Base-by-base conservation (phyloP, 2,329 filamentous ascomycete genomes). In the Aspergillus fijiensis region DNA sequence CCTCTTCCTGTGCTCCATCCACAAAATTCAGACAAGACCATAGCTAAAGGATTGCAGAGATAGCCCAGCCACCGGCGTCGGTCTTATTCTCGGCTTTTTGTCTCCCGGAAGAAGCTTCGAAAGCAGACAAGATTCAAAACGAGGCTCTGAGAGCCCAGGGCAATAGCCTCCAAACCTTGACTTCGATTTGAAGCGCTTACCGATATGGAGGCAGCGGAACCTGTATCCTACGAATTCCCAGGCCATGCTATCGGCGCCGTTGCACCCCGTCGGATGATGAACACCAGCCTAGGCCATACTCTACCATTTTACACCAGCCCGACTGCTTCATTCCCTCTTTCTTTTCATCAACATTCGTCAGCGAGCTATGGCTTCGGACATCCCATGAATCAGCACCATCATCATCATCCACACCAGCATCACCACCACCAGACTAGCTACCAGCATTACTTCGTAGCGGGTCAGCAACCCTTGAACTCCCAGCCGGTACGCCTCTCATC, bases 141-240 rank as follows among this genome's bases (percentile, higher is more conserved):
- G 23, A 50, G 42, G n/a, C 23, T 31, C 11, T 55, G 27, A 16
- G 5, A 48, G 53, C 12, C 19, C n/a, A 21, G 25, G 16, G 16
- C 23, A 33, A 45, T 14, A 29, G 27, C 21, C 33, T 33, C 14
- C 42, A 35, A 33, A 31, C 39, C 25, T 25, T 33, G 51, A 29
- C n/a, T 49, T 53, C 35, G 10, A 49, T 52, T 55, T 14, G 21
- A 47, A 21, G 31, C 21, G 35, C 4, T 54, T 25, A 50, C 31
- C 63, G 58, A 63, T 51, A 79, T 79, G 76, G 76, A 79, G 63
- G 72, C 76, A 21, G 70, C 72, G 49, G 75, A 78, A 55, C 75
- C 76, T 9, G 73, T 77, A 39, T 71, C 76, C 31, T 79, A 76
- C 62, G 73, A 75, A 49, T 77, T 76, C 59, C 65, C 75, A 14